Evolutionary conservation across 805 yeast species (phyloP).

Genomic region (Helenozyma baotianmanensis): DNA sequence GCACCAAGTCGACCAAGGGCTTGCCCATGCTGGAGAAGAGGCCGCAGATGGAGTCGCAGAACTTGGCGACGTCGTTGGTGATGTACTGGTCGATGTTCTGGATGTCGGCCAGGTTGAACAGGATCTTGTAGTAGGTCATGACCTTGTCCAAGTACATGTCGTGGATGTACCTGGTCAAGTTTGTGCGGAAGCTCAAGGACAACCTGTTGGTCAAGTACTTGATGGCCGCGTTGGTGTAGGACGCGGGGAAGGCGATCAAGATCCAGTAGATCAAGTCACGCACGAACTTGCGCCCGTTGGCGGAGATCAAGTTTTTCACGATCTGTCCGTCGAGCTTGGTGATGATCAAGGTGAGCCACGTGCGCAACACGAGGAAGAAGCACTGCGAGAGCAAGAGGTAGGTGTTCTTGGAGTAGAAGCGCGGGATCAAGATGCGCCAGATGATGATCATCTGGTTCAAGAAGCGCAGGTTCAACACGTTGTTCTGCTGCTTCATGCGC

Average conservation of each 20-base stretch:
- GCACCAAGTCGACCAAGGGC: conserved; percentile 80
- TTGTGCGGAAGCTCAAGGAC: conserved; percentile 80
- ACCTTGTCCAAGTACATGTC: conserved; percentile 80
- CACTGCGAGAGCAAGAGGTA: conserved; percentile 66
- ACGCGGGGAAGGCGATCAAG: conserved; percentile 85
- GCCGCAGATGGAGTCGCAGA: conserved; percentile 75
- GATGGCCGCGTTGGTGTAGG: conserved; percentile 87
- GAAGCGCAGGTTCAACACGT: conserved; percentile 54
- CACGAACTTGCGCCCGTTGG: conserved; percentile 67
- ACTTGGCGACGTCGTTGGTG: conserved; percentile 77
- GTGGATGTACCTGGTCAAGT: conserved; percentile 79
- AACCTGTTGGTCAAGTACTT: conserved; percentile 72
- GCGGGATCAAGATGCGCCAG: conserved; percentile 81
- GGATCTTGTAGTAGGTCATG: conserved; percentile 77
- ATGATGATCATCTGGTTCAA: conserved; percentile 69
- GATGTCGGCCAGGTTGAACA: conserved; percentile 49
- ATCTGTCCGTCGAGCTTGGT: conserved; percentile 91
- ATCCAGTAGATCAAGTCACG: conserved; percentile 85
- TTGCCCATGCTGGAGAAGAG: conserved; percentile 87
- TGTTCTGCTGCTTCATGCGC: conserved; percentile 24
- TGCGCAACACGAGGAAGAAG: conserved; percentile 69
- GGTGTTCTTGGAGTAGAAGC: conserved; percentile 61
- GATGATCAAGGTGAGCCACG: conserved; percentile 80
- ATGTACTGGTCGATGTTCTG: conserved; percentile 83
- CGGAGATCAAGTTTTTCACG: conserved; percentile 81